Percentiles rank a stretch among this genome's conserved stretches.
Conservation (phyloP, 768 basidiomycete species). For the Panaeolus papilionaceus region DNA sequence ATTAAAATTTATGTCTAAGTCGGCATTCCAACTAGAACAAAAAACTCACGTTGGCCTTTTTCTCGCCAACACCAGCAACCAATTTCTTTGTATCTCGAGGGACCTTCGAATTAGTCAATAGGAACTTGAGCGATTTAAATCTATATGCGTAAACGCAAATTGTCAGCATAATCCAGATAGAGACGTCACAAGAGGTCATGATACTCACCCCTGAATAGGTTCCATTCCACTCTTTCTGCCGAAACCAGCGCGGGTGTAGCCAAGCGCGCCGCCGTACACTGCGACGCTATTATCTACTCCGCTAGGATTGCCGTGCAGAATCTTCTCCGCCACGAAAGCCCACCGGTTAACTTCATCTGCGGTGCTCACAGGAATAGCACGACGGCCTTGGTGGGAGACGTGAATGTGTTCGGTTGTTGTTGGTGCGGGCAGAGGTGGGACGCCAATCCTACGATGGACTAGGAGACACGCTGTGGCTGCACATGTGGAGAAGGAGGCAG, state of each 20-base stretch:
- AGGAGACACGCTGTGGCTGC: conserved; percentile 82
- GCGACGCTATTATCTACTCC: conserved; percentile 97
- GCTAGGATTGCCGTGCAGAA: conserved; percentile 96
- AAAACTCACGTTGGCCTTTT: conserved; percentile 61
- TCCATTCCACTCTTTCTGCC: conserved; percentile 84
- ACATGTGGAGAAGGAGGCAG: conserved; percentile 94
- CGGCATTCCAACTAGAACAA: conserved; percentile 10
- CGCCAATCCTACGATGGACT: conserved; percentile 68
- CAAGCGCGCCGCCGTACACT: conserved; percentile 90
- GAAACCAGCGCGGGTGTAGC: conserved; percentile 85
- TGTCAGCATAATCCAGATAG: neutral
- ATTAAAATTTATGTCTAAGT: conserved; percentile 15
- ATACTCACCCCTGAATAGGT: conserved; percentile 78
- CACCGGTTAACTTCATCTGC: conserved; percentile 89
- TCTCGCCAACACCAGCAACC: conserved; percentile 85
- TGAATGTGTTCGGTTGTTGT: conserved; percentile 59
- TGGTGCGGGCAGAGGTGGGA: conserved; percentile 57
- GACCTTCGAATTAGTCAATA: conserved; percentile 92
- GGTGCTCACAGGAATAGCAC: conserved; percentile 63
- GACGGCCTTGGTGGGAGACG: conserved; percentile 67
- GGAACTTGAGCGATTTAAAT: conserved; percentile 89
- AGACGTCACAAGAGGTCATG: conserved; percentile 19
- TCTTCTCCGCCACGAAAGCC: conserved; percentile 95
- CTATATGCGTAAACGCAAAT: conserved; percentile 43
- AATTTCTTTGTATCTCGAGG: conserved; percentile 94